Evolutionary conservation across 2,329 filamentous ascomycete genomes (phyloP), one percentile per base, ranked within the genome.

Genomic region (Pestalotiopsis sp.): DNA sequence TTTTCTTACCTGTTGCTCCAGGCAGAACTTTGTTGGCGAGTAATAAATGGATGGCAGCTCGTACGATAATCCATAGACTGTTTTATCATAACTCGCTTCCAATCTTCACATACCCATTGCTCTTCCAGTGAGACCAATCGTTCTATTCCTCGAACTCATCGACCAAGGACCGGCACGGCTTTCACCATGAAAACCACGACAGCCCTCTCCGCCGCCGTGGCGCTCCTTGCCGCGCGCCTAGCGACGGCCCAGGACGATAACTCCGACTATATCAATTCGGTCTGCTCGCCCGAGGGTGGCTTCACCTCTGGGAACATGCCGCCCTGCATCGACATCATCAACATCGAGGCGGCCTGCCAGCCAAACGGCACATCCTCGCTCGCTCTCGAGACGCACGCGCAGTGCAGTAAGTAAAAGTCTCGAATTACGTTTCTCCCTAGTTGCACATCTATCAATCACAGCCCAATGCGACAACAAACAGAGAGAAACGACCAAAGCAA

Each of bases 381-480:
- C 20, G 74, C 69, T 20, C 73, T 75, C 48, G 57, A 72, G 20
- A 75, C 76, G 0, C 73, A 77, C 70, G 75, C 76, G 14, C 69
- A 78, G 71, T 82, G 82, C 73, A 81, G 83, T 24, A 35, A 26
- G 26, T 24, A 35, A 4, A 4, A 26, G 26, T 26, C 26, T 26
- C 26, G 26, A 5, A 26, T 5, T 26, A 26, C 4, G 26, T 26
- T 24, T 56, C 52, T 14, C 22, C 52, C 6, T 3, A 17, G 4
- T 20, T 56, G n/a, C 22, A 20, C 22, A 20, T 56, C 20, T 24
- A 4, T 10, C 13, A 20, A 1, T 44, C n/a, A n/a, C n/a, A n/a
- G 11, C 39, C 39, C 11, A 44, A 14, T 4, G 1, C 26, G 26
- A 26, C 26, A 24, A 24, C 24, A 2, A 3, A 24, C 24, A 24